Evolutionary conservation across 2,329 filamentous ascomycete species (phyloP).

Genomic region (Chaetomiaceae sp.): DNA sequence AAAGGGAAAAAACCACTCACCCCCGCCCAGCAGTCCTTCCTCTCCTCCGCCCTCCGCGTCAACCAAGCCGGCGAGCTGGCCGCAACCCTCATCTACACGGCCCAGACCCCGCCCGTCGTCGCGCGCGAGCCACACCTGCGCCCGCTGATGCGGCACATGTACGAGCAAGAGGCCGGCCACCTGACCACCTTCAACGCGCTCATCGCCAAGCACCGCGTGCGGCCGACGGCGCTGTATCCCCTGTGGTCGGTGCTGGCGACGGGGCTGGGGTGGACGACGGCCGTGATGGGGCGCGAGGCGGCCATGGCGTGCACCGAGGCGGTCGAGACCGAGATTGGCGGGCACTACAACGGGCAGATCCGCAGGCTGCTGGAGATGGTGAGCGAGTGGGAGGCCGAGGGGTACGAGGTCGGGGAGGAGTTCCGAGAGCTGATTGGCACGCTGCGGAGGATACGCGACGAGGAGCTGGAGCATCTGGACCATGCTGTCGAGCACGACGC

Average conservation of each 20-base stretch:
- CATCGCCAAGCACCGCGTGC: slow-evolving; percentile 79
- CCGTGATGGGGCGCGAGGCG: slow-evolving; percentile 81
- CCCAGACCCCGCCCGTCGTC: slow-evolving; percentile 78
- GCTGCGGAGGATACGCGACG: slow-evolving; percentile 80
- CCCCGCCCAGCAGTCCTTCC: slow-evolving; percentile 64
- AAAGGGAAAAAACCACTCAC: slow-evolving; percentile 56
- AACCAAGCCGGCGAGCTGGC: slow-evolving; percentile 98
- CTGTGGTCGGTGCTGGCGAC: slow-evolving; percentile 79
- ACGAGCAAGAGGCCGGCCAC: slow-evolving; percentile 90
- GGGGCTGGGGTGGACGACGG: slow-evolving; percentile 83
- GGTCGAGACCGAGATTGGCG: slow-evolving; percentile 95
- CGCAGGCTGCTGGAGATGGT: slow-evolving; percentile 77
- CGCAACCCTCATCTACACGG: slow-evolving; percentile 87
- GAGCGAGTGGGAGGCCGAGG: slow-evolving; percentile 66
- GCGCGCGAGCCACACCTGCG: slow-evolving; percentile 80
- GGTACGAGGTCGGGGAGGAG: slow-evolving; percentile 77
- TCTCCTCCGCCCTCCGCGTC: slow-evolving; percentile 61
- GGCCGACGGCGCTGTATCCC: slow-evolving; percentile 89
- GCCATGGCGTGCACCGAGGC: slow-evolving; percentile 99
- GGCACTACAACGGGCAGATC: slow-evolving; percentile 93
- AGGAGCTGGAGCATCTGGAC: slow-evolving; percentile 95
- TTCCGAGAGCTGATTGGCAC: slow-evolving; percentile 67
- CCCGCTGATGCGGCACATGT: slow-evolving; percentile 94
- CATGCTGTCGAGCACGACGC: slow-evolving; percentile 92
- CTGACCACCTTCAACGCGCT: slow-evolving; percentile 80